Evolutionary conservation across 495 filamentous ascomycete genomes (phyloP).

Genomic region (Penicillium maclennaniae): DNA sequence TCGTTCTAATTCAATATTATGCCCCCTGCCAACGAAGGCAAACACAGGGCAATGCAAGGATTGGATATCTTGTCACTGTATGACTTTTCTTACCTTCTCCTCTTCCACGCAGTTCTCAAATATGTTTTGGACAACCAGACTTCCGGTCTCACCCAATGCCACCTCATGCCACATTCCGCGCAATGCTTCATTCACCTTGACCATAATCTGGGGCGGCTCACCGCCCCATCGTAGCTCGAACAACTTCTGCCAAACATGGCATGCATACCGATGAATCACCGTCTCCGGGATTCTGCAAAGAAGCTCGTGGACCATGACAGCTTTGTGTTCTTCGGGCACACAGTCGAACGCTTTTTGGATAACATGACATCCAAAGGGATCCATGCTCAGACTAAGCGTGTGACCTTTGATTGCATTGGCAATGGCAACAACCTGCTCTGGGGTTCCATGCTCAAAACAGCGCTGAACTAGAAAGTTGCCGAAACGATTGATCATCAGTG

Average conservation of each 20-base stretch:
- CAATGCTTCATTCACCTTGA: slow-evolving; percentile 92
- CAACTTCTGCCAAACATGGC: slow-evolving; percentile 99
- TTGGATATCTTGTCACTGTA: not conserved
- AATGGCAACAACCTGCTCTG: slow-evolving; percentile 92
- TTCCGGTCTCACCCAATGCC: slow-evolving; percentile 92
- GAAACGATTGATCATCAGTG: slow-evolving; percentile 90
- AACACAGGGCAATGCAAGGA: not conserved
- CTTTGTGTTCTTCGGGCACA: slow-evolving; percentile 96
- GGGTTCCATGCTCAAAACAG: slow-evolving; percentile 96
- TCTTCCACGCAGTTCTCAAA: slow-evolving; percentile 99
- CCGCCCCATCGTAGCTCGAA: slow-evolving; percentile 95
- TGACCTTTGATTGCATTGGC: slow-evolving; percentile 93
- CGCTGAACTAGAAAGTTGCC: slow-evolving; percentile 99
- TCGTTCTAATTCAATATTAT: not conserved
- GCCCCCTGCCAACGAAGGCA: too few relatives aligned
- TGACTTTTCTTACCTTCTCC: slow-evolving; percentile 69
- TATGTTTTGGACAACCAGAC: slow-evolving; percentile 97
- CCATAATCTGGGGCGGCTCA: slow-evolving; percentile 96
- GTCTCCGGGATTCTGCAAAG: slow-evolving; percentile 95
- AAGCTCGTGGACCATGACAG: slow-evolving; percentile 95
- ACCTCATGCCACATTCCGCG: slow-evolving; percentile 99
- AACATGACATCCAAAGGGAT: slow-evolving; percentile 97
- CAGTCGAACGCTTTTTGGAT: slow-evolving; percentile 98
- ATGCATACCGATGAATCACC: slow-evolving; percentile 96
- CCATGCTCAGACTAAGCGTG: slow-evolving; percentile 92